Evolutionary conservation across 495 filamentous ascomycete genomes (phyloP), one percentile per base, ranked within the genome.

Genomic region (Viridothelium virens): DNA sequence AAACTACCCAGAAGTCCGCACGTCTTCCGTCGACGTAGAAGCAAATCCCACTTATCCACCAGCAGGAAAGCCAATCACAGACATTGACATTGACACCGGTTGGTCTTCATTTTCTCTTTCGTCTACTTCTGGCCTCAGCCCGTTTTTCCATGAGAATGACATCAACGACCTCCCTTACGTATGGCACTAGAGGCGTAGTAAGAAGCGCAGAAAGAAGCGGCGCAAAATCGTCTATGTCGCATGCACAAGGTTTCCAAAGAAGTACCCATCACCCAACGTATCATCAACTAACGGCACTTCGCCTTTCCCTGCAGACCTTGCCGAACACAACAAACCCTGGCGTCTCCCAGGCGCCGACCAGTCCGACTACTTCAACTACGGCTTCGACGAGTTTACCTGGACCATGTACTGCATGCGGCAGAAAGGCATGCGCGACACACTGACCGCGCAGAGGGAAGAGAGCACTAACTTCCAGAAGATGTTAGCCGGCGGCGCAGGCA

Each of bases 311-410:
- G 38, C 71, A 81, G 91, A 96, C 76, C 86, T 96, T 44, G 83
- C 88, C 7, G 86, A 89, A 48, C 87, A 90, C 70, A 89, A 91
- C 70, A 97, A 96, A 77, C 94, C 93, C 39, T 98, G 94, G 94
- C 87, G 94, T 37, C 87, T 91, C 66, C 94, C 94, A 9, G 94
- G 94, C n/a, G 89, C 93, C 56, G 94, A 97, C 75, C 83, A 96
- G 50, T 91, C 88, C 36, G 94, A 98, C 76, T 98, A 94, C 76
- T 98, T 98, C 83, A 98, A 98, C 79, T 98, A 97, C 79, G 95
- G 95, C 44, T 98, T 98, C 69, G 94, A 98, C 78, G 94, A 98
- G 76, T 98, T 97, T 75, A 97, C 95, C 16, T 98, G 94, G 94
- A 89, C 92, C 37, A 85, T 90, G 66, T 98, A 97, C 77, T 92